Evolutionary conservation across 495 filamentous ascomycete species (phyloP), one percentile per base, ranked within the genome.

Genomic region (Rostrohypoxylon terebratum): DNA sequence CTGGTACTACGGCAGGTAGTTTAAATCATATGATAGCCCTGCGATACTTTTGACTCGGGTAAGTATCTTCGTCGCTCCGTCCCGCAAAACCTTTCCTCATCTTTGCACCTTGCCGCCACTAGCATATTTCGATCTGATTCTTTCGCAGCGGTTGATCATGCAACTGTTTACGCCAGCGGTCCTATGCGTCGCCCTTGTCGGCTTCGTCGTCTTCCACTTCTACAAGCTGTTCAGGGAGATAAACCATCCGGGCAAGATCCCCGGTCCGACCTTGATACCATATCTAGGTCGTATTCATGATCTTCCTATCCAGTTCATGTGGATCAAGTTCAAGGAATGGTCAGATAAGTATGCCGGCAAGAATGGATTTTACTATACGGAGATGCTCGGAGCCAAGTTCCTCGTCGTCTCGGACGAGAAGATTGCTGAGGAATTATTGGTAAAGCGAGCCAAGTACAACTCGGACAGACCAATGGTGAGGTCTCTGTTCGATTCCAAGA

Each of bases 321-420:
- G 84, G 84, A 57, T 83, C 44, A 85, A 86, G 75, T 83, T 86
- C 62, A 80, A 85, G 65, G 82, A 87, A 62, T 87, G 85, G 85
- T 80, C 79, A 1, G 79, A 85, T 51, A 76, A 78, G 57, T 82
- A 87, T 33, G 66, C 70, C 44, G 85, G 84, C 0, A 75, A 78
- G 13, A 61, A 72, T 40, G 81, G 81, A 1, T 82, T 86, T 42
- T 88, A 82, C 72, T 77, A 78, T 28, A 85, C 81, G 4, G 77
- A 79, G 50, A 81, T 87, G 69, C 79, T 87, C 14, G 83, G 81
- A n/a, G 76, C 78, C 36, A 81, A 77, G 16, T 80, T 86, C 61
- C 71, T 87, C 61, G 77, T 87, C 50, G 77, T 88, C 51, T 80
- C 83, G n/a, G 81, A 84, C 42, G 84, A 87, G 69, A 82, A 82